Base-by-base conservation (phyloP, 2,329 filamentous ascomycete genomes). In the Xylariaceae sp. region DNA sequence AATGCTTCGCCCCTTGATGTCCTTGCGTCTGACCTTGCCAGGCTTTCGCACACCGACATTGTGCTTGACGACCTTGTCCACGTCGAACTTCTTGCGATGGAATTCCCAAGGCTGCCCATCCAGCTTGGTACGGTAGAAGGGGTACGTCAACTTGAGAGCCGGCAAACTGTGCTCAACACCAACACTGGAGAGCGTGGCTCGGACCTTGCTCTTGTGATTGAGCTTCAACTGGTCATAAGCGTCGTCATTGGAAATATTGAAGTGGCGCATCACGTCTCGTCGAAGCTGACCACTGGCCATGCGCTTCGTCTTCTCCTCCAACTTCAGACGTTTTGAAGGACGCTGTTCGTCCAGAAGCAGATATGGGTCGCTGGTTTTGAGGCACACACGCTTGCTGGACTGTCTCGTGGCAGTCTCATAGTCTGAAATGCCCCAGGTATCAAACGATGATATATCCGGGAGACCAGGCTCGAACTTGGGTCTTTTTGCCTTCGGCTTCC, bases 141-240 rank as follows among this genome's bases (percentile, higher is more conserved):
- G 94, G 84, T 90, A 97, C 63, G 95, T 90, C 47, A 99, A 78
- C 70, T 93, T 92, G 69, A 93, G 80, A 9, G 94, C 94, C 13
- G 94, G 93, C 79, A 96, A 81, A 73, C 90, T 92, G 76, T 99
- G 94, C 73, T 99, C 94, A 48, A 99, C 87, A n/a, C 89, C 87
- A 63, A 96, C 85, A 70, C 92, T 93, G 51, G 92, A 91, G 62
- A 99, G 84, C 1, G 91, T 96, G 55, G 92, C 94, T 66, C 94
- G 87, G 62, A 99, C 90, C 75, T 96, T 97, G 80, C 90, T 92
- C 76, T 96, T 91, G 70, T 96, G 92, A 70, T 97, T 97, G 74
- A 96, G 92, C 75, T 97, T 97, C 50, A 99, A 83, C 61, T 92
- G 85, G 70, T 97, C 92, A 73, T 99, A 99, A 1, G 92, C 92